phyloP scores from a whole-genome alignment of 1,139 yeast species.

The Waltiozyma sp. region DNA sequence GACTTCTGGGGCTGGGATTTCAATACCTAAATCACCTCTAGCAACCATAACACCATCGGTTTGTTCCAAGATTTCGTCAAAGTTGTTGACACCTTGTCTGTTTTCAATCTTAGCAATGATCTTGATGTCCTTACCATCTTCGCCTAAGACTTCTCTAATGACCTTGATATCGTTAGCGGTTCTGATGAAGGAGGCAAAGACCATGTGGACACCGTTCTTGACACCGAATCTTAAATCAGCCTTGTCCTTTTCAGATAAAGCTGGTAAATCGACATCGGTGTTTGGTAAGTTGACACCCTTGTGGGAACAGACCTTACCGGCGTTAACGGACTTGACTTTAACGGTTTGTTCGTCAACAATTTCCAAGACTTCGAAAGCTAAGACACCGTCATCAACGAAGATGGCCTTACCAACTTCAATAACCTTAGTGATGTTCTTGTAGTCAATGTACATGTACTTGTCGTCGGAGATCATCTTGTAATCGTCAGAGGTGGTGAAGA shows the following conservation, averaged over 20 bases:
- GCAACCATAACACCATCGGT: conserved; percentile 99
- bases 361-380: conserved; percentile 86
- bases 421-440: conserved; percentile 92
- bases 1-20: conserved; percentile 98
- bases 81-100: conserved; percentile 99
- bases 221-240: conserved; percentile 90
- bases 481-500: conserved; percentile 80
- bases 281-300: conserved; percentile 99
- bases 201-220: conserved; percentile 93
- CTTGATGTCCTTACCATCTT: conserved; percentile 92
- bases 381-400: conserved; percentile 95
- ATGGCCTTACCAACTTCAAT: conserved; percentile 79
- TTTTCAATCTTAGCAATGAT: conserved; percentile 96
- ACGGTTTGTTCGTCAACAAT: conserved; percentile 69
- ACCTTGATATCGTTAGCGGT: conserved; percentile 81
- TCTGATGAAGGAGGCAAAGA: conserved; percentile 97
- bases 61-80: conserved; percentile 85
- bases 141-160: conserved; percentile 91
- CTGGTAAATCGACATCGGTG: conserved; percentile 97
- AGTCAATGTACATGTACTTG: conserved; percentile 80
- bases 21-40: conserved; percentile 99
- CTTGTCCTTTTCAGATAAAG: conserved; percentile 92
- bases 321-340: conserved; percentile 81
- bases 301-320: conserved; percentile 92
- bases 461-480: conserved; percentile 66